These are phyloP conservation scores for Cinnamomum micranthum DNA, from an alignment of 164 flowering plant species.

Conservation along the genomic window DNA sequence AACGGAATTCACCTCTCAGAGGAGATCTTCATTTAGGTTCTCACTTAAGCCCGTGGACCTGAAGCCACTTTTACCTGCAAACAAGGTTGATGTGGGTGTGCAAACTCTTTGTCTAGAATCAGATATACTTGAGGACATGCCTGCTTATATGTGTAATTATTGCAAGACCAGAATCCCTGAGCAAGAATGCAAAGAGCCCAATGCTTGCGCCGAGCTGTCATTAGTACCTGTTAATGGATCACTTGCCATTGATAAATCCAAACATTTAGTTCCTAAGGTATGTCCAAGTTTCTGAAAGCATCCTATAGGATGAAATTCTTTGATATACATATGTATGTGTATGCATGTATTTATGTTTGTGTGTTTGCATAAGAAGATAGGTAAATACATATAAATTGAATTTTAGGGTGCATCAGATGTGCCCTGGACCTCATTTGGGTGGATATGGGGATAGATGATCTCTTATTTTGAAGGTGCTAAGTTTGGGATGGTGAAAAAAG, in stretches of 20 bases:
- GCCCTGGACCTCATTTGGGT: neutral
- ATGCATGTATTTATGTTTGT: neutral
- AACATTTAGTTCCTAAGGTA: conserved; percentile 79
- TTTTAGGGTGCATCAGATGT: neutral
- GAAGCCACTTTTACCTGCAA: conserved; percentile 36
- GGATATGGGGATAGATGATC: neutral
- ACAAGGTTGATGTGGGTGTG: conserved; percentile 74
- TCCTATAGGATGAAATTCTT: neutral
- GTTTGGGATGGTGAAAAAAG: no score
- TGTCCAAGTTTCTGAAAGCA: conserved; percentile 10
- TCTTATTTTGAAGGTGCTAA: neutral
- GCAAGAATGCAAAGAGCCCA: conserved; percentile 31
- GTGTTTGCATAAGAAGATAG: neutral
- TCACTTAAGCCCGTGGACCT: conserved; percentile 54
- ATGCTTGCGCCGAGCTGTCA: conserved; percentile 46
- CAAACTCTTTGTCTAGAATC: conserved; percentile 50
- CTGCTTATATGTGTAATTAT: conserved; percentile 43
- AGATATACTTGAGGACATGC: conserved; percentile 26
- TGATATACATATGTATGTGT: neutral
- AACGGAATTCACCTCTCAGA: conserved; percentile 47
- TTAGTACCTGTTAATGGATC: conserved; percentile 57
- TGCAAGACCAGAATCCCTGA: conserved; percentile 44
- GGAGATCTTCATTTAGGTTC: conserved; percentile 74
- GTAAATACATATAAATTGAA: neutral
- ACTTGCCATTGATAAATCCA: conserved; percentile 47